phyloP scores from a whole-genome alignment of 2,329 filamentous ascomycete species.

The Xylariales sp. region DNA sequence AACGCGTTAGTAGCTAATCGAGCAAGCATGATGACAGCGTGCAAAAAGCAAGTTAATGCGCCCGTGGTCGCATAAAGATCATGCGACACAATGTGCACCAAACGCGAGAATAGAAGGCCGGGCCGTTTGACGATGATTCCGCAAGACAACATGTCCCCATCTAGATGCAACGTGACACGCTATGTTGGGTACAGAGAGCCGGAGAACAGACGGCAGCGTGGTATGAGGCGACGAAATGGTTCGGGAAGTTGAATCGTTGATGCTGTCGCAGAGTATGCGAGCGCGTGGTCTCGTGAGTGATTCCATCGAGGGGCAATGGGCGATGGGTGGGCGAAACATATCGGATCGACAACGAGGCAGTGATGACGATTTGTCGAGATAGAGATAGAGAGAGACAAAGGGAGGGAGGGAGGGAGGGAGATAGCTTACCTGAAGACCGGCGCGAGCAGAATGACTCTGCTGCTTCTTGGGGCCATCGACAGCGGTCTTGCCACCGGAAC shows the following conservation, averaged over 20 bases:
- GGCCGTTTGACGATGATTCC: not conserved
- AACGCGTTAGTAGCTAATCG: constrained; percentile 36
- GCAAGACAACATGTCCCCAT: not conserved
- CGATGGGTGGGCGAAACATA: not conserved
- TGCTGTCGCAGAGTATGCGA: constrained; percentile 9
- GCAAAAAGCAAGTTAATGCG: constrained; percentile 13
- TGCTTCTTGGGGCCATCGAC: constrained; percentile 82
- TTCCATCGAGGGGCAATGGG: constrained; percentile 25
- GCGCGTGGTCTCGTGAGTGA: constrained; percentile 18
- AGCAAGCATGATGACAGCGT: not conserved
- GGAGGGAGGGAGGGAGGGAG: constrained; percentile 4
- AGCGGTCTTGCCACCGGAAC: constrained; percentile 52
- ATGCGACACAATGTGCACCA: constrained; percentile 9
- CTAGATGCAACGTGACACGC: constrained; percentile 11
- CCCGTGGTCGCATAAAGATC: not conserved
- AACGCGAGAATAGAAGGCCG: no score
- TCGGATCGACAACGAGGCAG: constrained; percentile 10
- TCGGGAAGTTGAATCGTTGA: not conserved
- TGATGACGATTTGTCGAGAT: constrained; percentile 31
- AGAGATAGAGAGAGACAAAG: constrained; percentile 2
- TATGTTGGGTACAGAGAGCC: not conserved
- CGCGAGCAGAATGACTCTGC: constrained; percentile 95
- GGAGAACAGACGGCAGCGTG: not conserved
- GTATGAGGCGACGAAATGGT: not conserved
- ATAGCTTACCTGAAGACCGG: constrained; percentile 88